Conservation (phyloP, 2,329 filamentous ascomycete species). For the Pseudopyricularia cyperi region DNA sequence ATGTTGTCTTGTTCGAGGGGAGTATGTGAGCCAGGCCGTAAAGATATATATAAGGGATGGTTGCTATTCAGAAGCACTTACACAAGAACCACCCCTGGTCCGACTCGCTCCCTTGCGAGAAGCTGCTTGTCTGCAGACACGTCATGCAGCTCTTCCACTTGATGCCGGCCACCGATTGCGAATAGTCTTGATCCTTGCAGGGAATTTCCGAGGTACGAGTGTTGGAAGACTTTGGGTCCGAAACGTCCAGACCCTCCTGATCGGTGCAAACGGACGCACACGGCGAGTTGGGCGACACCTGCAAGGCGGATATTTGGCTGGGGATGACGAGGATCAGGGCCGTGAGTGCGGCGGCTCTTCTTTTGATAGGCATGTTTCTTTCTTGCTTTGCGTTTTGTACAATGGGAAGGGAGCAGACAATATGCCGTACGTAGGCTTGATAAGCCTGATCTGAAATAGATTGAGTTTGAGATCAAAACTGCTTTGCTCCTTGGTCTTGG, state of each 20-base stretch:
- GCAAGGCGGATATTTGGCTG: constrained; percentile 22
- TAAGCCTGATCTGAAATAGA: no score
- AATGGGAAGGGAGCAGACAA: not conserved
- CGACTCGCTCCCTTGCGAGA: constrained; percentile 30
- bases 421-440: not conserved
- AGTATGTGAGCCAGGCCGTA: not conserved
- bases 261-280: constrained; percentile 38
- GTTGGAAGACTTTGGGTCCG: constrained; percentile 31
- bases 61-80: constrained; percentile 19
- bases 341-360: not conserved
- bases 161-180: constrained; percentile 21
- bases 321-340: not conserved
- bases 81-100: constrained; percentile 45
- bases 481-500: no score
- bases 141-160: constrained; percentile 36
- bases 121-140: constrained; percentile 39
- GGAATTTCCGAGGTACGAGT: constrained; percentile 30
- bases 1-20: constrained; percentile 30
- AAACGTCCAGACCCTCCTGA: constrained; percentile 22
- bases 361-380: not conserved
- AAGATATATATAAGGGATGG: not conserved
- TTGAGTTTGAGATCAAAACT: not conserved
- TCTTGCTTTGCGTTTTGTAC: not conserved
- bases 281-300: constrained; percentile 40
- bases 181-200: constrained; percentile 32